Evolutionary conservation across 306 rosid species (phyloP).

Genomic region (Betula pendula): DNA sequence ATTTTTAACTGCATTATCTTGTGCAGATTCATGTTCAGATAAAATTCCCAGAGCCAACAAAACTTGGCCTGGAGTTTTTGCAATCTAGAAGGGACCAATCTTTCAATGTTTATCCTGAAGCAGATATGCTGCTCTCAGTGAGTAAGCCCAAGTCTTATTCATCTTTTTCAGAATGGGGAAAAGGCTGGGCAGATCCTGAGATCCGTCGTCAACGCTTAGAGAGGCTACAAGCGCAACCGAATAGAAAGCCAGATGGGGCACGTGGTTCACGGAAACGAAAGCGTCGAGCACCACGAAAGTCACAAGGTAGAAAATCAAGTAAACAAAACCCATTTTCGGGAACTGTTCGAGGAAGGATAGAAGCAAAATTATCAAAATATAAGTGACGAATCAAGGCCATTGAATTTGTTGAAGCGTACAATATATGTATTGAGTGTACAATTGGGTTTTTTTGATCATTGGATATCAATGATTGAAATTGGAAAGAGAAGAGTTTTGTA

Average conservation of each 20-base stretch:
- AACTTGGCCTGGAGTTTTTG: conserved; percentile 63
- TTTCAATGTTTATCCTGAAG: conserved; percentile 74
- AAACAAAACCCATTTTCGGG: conserved; percentile 36
- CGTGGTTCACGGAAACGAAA: conserved; percentile 28
- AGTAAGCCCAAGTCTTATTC: conserved; percentile 53
- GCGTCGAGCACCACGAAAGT: conserved; percentile 27
- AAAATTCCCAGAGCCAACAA: conserved; percentile 66
- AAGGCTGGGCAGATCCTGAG: conserved; percentile 96
- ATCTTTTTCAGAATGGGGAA: conserved; percentile 83
- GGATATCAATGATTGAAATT: neutral
- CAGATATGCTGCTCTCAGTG: conserved; percentile 75
- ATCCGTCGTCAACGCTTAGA: conserved; percentile 80
- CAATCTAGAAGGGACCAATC: conserved; percentile 38
- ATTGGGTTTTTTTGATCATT: neutral
- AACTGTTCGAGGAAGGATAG: conserved; percentile 67
- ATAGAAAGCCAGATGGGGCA: conserved; percentile 25
- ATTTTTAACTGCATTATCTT: conserved; percentile 20
- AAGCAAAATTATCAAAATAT: conserved; percentile 51
- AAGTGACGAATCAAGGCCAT: conserved; percentile 26
- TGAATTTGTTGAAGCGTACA: neutral
- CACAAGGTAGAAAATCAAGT: conserved; percentile 38
- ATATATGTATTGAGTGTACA: neutral
- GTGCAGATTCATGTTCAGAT: conserved; percentile 74
- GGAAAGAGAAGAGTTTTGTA: neutral
- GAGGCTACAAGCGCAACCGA: conserved; percentile 37